Percentiles rank a stretch among this genome's conserved stretches.
Evolutionary conservation across 2,329 filamentous ascomycete genomes (phyloP).

Genomic region (Byssothecium circinans): DNA sequence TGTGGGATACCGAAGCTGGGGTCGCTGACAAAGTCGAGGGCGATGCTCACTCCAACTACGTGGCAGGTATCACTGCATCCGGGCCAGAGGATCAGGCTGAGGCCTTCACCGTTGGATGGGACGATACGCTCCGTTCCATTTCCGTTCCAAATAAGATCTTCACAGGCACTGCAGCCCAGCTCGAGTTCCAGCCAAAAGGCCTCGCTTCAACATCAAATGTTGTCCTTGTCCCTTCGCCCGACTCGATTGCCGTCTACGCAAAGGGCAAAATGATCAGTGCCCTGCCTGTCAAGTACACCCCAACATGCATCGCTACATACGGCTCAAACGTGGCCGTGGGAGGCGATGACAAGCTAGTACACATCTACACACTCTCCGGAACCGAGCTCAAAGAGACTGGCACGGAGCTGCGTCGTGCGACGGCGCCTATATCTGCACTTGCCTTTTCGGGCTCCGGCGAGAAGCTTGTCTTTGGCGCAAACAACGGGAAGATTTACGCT

Average conservation of each 20-base stretch:
- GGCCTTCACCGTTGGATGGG: constrained; percentile 90
- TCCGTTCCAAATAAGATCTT: constrained; percentile 77
- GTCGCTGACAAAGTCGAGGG: constrained; percentile 73
- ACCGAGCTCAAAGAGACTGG: constrained; percentile 56
- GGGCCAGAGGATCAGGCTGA: constrained; percentile 43
- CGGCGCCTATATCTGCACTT: constrained; percentile 74
- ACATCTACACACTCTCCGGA: constrained; percentile 68
- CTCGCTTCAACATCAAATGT: constrained; percentile 60
- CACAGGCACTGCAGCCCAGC: constrained; percentile 65
- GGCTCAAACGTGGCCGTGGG: constrained; percentile 74
- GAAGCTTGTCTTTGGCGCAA: constrained; percentile 78
- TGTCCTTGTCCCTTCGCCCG: constrained; percentile 55
- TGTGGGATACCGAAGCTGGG: constrained; percentile 77
- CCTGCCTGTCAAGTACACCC: constrained; percentile 63
- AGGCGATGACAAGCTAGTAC: constrained; percentile 71
- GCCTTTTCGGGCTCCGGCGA: constrained; percentile 79
- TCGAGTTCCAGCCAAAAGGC: constrained; percentile 80
- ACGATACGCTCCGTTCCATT: constrained; percentile 81
- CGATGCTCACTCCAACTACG: constrained; percentile 80
- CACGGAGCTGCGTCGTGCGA: constrained; percentile 66
- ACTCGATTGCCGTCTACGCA: constrained; percentile 62
- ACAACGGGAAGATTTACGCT: constrained; percentile 83
- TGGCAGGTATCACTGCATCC: constrained; percentile 69
- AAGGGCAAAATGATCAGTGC: constrained; percentile 63
- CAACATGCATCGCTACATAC: constrained; percentile 71